phyloP scores from a whole-genome alignment of 805 yeast genomes.

The Lipomyces mesembrius region DNA sequence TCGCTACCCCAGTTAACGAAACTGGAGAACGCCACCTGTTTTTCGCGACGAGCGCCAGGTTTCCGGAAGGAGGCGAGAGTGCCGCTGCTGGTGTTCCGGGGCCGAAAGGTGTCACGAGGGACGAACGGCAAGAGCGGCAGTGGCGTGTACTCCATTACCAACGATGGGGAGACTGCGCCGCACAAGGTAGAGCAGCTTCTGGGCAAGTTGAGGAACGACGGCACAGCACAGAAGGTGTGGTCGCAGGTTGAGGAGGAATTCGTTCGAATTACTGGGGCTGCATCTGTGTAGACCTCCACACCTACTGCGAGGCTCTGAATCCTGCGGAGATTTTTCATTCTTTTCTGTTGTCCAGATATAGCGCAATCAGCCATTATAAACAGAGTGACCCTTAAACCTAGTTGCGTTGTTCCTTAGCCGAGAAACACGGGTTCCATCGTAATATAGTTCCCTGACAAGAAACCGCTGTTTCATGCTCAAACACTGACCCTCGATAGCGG shows the following conservation, averaged over 20 bases:
- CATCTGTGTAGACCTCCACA: too few species aligned
- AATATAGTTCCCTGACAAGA: too few species aligned
- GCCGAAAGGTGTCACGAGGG: not conserved
- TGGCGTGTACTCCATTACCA: constrained; percentile 8
- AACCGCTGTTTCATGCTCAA: too few species aligned
- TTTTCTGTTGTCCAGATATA: too few species aligned
- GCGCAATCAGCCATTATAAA: too few species aligned
- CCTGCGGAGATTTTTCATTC: too few species aligned
- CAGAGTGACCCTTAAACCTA: too few species aligned
- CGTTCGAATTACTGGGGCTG: not conserved
- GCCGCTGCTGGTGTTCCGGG: constrained; percentile 3
- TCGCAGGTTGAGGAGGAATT: constrained; percentile 1
- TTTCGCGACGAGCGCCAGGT: constrained; percentile 10
- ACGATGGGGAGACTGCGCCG: constrained; percentile 5
- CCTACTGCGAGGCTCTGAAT: too few species aligned
- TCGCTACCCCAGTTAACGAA: constrained; percentile 6
- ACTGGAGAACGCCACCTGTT: constrained; percentile 10
- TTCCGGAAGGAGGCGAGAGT: not conserved
- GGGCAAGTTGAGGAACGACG: constrained; percentile 1
- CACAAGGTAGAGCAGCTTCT: constrained; percentile 1
- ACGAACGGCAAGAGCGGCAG: constrained; percentile 5
- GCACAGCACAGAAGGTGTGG: constrained; percentile 1
- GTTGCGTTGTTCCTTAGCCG: too few species aligned
- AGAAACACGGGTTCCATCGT: too few species aligned
- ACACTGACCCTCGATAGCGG: too few species aligned